phyloP scores from a whole-genome alignment of 768 basidiomycete genomes.

The Auricularia heimuer region DNA sequence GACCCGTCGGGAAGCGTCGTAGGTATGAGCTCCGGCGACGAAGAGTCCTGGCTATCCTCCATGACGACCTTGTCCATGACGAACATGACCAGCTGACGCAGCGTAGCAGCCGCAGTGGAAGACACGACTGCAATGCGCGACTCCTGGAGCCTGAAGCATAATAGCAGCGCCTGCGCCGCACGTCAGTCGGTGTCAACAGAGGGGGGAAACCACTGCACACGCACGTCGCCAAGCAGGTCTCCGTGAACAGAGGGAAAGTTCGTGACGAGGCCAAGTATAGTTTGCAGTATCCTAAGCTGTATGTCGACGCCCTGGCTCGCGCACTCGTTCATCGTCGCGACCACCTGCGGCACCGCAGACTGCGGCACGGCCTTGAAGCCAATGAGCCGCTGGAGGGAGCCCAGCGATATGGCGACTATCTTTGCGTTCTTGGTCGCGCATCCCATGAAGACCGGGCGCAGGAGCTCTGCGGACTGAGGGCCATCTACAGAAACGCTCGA shows the following conservation, averaged over 20 bases:
- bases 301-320: constrained; percentile 95
- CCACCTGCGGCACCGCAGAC: constrained; percentile 65
- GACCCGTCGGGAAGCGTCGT: constrained; percentile 60
- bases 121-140: constrained; percentile 94
- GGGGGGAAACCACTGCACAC: constrained; percentile 16
- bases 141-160: constrained; percentile 94
- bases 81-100: constrained; percentile 95
- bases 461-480: constrained; percentile 68
- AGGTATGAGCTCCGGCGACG: constrained; percentile 25
- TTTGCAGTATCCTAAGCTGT: constrained; percentile 88
- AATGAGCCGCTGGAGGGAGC: constrained; percentile 85
- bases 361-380: constrained; percentile 76
- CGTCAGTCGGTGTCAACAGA: background rate
- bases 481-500: constrained; percentile 38
- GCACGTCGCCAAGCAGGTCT: constrained; percentile 67
- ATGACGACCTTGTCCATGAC: constrained; percentile 88
- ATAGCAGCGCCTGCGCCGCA: constrained; percentile 58
- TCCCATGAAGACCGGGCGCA: constrained; percentile 87
- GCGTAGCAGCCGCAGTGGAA: constrained; percentile 91
- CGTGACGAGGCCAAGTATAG: constrained; percentile 81
- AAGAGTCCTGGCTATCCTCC: constrained; percentile 48
- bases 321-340: constrained; percentile 77
- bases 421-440: constrained; percentile 90
- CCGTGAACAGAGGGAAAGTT: constrained; percentile 80
- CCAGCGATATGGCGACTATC: constrained; percentile 85